These are phyloP conservation scores for Fragaria nilgerrensis DNA, from an alignment of 306 rosid species.

Conservation along the genomic window DNA sequence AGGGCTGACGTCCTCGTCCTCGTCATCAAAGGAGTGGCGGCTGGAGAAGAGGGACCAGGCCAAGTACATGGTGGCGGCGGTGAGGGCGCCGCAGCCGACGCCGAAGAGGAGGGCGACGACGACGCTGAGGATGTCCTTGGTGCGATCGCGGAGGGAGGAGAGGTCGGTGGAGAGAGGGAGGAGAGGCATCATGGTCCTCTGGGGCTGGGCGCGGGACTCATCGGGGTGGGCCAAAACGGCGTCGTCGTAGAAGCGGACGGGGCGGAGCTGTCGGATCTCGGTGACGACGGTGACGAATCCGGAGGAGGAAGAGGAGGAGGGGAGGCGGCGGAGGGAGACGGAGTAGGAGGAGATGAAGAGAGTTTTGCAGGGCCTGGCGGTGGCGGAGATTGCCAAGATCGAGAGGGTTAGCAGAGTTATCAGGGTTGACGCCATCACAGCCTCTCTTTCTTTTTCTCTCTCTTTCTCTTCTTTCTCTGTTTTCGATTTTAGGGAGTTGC, in stretches of 20 bases:
- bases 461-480: not conserved
- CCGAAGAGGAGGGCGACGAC: slow-evolving; percentile 88
- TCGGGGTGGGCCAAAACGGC: slow-evolving; percentile 16
- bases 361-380: slow-evolving; percentile 78
- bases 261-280: slow-evolving; percentile 29
- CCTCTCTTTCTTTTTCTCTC: not conserved
- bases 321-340: slow-evolving; percentile 47
- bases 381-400: slow-evolving; percentile 23
- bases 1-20: slow-evolving; percentile 37
- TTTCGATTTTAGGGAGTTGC: no score
- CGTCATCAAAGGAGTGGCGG: slow-evolving; percentile 34
- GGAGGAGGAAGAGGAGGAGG: slow-evolving; percentile 31
- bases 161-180: slow-evolving; percentile 41
- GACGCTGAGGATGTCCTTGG: slow-evolving; percentile 86
- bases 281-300: slow-evolving; percentile 47
- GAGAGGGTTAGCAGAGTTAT: slow-evolving; percentile 18
- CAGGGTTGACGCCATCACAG: slow-evolving; percentile 35
- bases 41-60: slow-evolving; percentile 63
- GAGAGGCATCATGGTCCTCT: not conserved
- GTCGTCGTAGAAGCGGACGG: slow-evolving; percentile 18
- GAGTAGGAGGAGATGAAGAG: slow-evolving; percentile 66
- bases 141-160: slow-evolving; percentile 81
- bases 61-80: slow-evolving; percentile 83
- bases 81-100: slow-evolving; percentile 85
- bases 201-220: not conserved